A percentile compares a stretch with the other conserved stretches of the same genome.
Evolutionary conservation across 805 yeast species (phyloP).

Genomic region (Wickerhamomyces chambardii): DNA sequence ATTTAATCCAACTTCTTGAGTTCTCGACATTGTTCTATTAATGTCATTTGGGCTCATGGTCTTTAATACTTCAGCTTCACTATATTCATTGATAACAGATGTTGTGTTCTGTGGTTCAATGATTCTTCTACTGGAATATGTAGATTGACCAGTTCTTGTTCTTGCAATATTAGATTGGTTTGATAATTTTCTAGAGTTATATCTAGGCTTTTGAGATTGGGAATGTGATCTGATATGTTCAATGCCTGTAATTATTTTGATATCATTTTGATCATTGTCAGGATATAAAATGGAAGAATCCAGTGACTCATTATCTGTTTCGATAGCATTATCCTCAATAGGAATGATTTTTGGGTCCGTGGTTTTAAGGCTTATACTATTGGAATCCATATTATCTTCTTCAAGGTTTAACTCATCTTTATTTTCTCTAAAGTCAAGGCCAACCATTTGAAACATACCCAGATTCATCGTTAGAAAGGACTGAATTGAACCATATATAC

Average conservation of each 20-base stretch:
- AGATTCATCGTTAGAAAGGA: slow-evolving; percentile 62
- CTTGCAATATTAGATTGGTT: not conserved
- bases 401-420: slow-evolving; percentile 11
- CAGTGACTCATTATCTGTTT: too few species aligned
- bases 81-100: slow-evolving; percentile 13
- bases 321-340: too few species aligned
- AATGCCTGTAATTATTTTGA: too few species aligned
- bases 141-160: slow-evolving; percentile 5
- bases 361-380: too few species aligned
- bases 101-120: slow-evolving; percentile 8
- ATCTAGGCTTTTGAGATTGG: too few species aligned
- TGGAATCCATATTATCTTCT: slow-evolving; percentile 2
- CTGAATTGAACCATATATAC: slow-evolving; percentile 40
- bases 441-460: slow-evolving; percentile 65
- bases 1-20: slow-evolving; percentile 14
- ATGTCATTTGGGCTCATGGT: slow-evolving; percentile 5
- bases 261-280: not conserved
- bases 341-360: too few species aligned
- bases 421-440: slow-evolving; percentile 48
- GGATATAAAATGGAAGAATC: too few species aligned
- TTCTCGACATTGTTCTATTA: slow-evolving; percentile 9
- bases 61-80: slow-evolving; percentile 14
- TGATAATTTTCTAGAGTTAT: not conserved
- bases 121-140: slow-evolving; percentile 10
- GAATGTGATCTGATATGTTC: not conserved